phyloP scores from a whole-genome alignment of 228 moss, liverwort and hornwort species.

The Sphagnum fallax region DNA sequence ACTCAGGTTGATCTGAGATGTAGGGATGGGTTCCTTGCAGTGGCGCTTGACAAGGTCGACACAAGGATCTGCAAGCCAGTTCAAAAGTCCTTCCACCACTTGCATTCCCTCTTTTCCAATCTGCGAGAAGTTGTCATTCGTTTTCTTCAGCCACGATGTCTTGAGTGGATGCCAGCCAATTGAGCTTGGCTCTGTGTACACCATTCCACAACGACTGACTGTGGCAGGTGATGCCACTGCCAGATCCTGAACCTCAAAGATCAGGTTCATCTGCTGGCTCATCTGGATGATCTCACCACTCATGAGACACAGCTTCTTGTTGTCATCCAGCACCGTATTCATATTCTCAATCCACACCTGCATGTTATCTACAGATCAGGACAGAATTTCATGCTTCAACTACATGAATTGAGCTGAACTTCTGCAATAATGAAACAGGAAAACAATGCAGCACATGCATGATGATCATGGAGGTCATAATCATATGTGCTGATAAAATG shows the following conservation, averaged over 20 bases:
- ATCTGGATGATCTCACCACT: constrained; percentile 77
- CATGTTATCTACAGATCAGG: not conserved
- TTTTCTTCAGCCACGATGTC: constrained; percentile 39
- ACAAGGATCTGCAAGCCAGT: constrained; percentile 66
- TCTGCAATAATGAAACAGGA: not conserved
- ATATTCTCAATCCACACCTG: constrained; percentile 82
- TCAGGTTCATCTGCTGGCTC: constrained; percentile 64
- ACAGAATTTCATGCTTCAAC: not conserved
- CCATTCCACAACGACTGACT: constrained; percentile 74
- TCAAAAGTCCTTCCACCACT: constrained; percentile 34
- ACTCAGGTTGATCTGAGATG: constrained; percentile 45
- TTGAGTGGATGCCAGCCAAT: constrained; percentile 61
- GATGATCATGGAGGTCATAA: not conserved
- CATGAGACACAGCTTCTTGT: constrained; percentile 69
- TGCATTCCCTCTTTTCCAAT: constrained; percentile 22
- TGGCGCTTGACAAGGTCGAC: constrained; percentile 54
- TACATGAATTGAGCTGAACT: not conserved
- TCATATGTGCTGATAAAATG: not conserved
- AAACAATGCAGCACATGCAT: not conserved
- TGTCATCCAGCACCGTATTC: constrained; percentile 76
- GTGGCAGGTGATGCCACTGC: constrained; percentile 74
- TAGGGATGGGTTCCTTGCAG: constrained; percentile 51
- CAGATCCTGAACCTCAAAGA: constrained; percentile 70
- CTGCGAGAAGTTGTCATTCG: constrained; percentile 36
- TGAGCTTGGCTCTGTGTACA: constrained; percentile 57